Evolutionary conservation across 495 filamentous ascomycete species (phyloP).

Genomic region (Cercophora sp.): DNA sequence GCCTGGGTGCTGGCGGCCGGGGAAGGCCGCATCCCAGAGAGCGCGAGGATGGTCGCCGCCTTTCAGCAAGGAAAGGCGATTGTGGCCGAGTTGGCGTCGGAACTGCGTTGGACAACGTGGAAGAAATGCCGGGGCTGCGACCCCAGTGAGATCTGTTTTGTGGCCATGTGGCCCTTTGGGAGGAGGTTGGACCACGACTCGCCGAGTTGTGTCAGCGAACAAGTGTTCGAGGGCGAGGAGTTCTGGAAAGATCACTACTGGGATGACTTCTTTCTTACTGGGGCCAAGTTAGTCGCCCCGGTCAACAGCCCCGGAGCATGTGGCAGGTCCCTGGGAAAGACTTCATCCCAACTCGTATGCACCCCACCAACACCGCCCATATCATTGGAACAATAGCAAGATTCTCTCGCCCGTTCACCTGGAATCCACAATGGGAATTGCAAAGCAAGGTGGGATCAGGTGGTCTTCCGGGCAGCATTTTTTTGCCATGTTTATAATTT

Average conservation of each 20-base stretch:
- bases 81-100: constrained; percentile 41
- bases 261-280: too few relatives aligned
- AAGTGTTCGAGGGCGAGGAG: background rate
- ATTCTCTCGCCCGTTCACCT: too few relatives aligned
- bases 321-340: too few relatives aligned
- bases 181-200: background rate
- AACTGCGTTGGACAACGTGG: constrained; percentile 60
- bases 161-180: constrained; percentile 65
- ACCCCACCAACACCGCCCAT: too few relatives aligned
- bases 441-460: too few relatives aligned
- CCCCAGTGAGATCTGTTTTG: constrained; percentile 58
- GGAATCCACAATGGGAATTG: too few relatives aligned
- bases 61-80: background rate
- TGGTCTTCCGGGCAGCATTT: too few relatives aligned
- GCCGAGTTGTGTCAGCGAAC: background rate
- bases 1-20: background rate
- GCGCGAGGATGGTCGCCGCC: background rate
- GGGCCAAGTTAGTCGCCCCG: too few relatives aligned
- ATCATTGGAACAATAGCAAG: too few relatives aligned
- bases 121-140: constrained; percentile 54
- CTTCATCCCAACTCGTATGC: too few relatives aligned
- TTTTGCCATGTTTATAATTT: too few relatives aligned
- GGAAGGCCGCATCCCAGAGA: background rate
- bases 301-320: too few relatives aligned
- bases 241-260: background rate